Evolutionary conservation across 2,329 filamentous ascomycete species (phyloP), one percentile per base, ranked within the genome.

Genomic region (Talaromyces sp.): DNA sequence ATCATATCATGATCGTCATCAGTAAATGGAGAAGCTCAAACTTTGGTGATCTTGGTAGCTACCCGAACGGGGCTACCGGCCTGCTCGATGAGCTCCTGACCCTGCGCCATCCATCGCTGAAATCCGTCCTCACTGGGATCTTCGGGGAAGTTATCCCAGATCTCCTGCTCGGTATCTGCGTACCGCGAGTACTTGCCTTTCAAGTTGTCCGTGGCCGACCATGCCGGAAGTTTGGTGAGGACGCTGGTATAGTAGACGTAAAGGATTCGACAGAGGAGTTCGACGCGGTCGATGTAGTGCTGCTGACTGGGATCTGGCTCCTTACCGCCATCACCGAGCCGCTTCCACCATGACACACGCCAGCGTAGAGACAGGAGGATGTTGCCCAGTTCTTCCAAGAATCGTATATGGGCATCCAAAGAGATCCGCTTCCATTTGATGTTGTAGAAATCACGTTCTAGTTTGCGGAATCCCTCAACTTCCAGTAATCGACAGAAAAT

Each of bases 161-260:
- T 69, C 7, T 73, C 64, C 45, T 73, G 72, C 62, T 76, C 73
- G 7, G 78, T 74, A 68, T 81, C 79, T 7, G 78, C 76, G 65
- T 81, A 81, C 5, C 71, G 74, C 10, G 77, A 80, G 73, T 73
- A 78, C 10, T 76, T 71, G 6, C 77, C 79, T 66, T 79, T 77
- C 27, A 77, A 74, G 14, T 75, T 74, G 61, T 76, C 73, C 4
- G 73, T 66, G 1, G 69, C 70, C 3, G 72, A 75, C 76, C 78
- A 80, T 0, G 78, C 76, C 0, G 76, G 77, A 16, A 81, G 68
- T 65, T 80, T 80, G 16, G 78, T 76, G 41, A 77, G 69, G 2
- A 80, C 76, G 60, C 75, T 78, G 24, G 78, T 81, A 67, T 80
- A 82, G 69, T 81, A 82, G 50, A 81, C 79, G 65, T 82, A 82